Conservation (phyloP, 345 rosid species). For the Anastatica hierochuntica region DNA sequence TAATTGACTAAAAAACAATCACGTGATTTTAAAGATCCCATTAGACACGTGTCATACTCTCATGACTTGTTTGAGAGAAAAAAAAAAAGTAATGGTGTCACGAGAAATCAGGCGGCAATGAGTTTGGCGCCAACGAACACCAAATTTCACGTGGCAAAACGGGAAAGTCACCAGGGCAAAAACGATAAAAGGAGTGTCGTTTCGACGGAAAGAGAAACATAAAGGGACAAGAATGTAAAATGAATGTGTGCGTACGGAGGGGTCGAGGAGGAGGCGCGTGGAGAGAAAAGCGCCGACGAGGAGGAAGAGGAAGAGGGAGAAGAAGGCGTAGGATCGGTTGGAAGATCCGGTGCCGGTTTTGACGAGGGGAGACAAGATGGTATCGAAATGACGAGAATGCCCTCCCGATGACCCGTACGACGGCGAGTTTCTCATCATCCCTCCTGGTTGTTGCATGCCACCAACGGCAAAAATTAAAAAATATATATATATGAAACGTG, state of each 20-base stretch:
- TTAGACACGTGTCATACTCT: conserved; percentile 16
- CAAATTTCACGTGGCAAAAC: conserved; percentile 7
- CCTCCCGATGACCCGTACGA: conserved; percentile 24
- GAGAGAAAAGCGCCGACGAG: conserved; percentile 55
- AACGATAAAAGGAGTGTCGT: conserved; percentile 8
- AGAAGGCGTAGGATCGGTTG: conserved; percentile 30
- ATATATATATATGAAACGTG: no score
- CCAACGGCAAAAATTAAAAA: not conserved
- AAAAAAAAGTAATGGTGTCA: not conserved
- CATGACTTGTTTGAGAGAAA: not conserved
- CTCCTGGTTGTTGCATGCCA: conserved; percentile 21
- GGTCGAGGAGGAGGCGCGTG: conserved; percentile 50
- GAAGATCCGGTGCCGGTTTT: conserved; percentile 31
- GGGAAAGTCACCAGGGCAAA: no score
- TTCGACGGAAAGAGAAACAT: not conserved
- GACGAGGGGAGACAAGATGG: conserved; percentile 30
- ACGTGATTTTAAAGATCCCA: no score
- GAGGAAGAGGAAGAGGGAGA: conserved; percentile 39
- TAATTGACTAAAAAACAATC: not conserved
- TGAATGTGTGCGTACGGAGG: conserved; percentile 50
- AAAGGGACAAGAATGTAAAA: no score
- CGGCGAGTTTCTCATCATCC: conserved; percentile 19
- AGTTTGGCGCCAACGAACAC: not conserved
- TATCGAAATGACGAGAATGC: conserved; percentile 27
- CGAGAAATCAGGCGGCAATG: conserved; percentile 8